Percentiles rank a stretch among this genome's conserved stretches.
Evolutionary conservation across 2,329 filamentous ascomycete genomes (phyloP).

Genomic region (Chaetomium strumarium): DNA sequence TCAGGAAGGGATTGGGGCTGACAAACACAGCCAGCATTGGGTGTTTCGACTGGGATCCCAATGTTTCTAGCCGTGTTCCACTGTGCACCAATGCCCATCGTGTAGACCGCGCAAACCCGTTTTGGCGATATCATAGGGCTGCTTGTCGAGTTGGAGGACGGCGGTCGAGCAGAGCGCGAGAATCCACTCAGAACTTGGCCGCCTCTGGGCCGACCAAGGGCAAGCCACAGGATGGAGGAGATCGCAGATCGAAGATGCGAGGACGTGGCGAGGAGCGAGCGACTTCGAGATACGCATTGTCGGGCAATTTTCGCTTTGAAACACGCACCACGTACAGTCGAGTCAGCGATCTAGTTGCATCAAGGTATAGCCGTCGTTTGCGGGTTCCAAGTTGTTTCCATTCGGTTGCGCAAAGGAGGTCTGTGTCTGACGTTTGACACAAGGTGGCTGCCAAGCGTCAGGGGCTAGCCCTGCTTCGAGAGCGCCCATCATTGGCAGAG

Average conservation of each 20-base stretch:
- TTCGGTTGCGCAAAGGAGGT: slow-evolving; percentile 21
- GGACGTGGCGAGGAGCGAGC: background rate
- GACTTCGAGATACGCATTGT: slow-evolving; percentile 9
- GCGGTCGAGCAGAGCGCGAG: background rate
- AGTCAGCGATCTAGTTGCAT: slow-evolving; percentile 9
- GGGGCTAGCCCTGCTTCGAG: slow-evolving; percentile 20
- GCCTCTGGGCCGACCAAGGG: slow-evolving; percentile 3
- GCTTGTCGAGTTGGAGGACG: background rate
- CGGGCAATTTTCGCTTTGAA: background rate
- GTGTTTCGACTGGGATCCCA: too few relatives aligned
- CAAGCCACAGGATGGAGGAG: background rate
- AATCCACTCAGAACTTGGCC: slow-evolving; percentile 3
- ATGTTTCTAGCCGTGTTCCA: too few relatives aligned
- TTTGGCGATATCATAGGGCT: background rate
- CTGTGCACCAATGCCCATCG: background rate
- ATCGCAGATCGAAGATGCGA: slow-evolving; percentile 1
- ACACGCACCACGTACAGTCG: background rate
- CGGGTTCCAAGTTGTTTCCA: slow-evolving; percentile 17
- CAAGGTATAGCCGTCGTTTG: slow-evolving; percentile 17
- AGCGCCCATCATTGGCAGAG: slow-evolving; percentile 18
- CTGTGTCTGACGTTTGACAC: slow-evolving; percentile 38
- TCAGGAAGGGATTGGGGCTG: background rate
- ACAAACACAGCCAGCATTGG: background rate
- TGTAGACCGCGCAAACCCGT: background rate
- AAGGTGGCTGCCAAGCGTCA: slow-evolving; percentile 31